Percentiles rank a stretch among this genome's conserved stretches.
These are phyloP conservation scores for Microdochium trichocladiopsis DNA, from an alignment of 2,329 filamentous ascomycete species.

Conservation along the genomic window DNA sequence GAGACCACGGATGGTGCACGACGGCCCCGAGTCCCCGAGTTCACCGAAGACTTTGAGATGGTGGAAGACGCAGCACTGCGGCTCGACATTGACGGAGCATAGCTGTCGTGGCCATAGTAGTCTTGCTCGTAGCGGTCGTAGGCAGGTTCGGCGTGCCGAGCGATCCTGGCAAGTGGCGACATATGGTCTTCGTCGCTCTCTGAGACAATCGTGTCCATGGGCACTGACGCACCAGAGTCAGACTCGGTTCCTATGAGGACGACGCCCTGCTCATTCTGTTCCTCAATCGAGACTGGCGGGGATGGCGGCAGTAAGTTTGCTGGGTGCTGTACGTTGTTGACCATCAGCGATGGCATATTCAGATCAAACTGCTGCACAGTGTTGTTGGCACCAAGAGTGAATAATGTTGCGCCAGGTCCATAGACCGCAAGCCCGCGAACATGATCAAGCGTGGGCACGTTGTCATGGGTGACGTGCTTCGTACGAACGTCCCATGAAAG, in stretches of 20 bases:
- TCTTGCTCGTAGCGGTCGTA: conserved; percentile 52
- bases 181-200: conserved; percentile 73
- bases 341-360: conserved; percentile 72
- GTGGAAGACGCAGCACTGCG: conserved; percentile 52
- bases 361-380: conserved; percentile 94
- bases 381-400: conserved; percentile 81
- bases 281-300: conserved; percentile 74
- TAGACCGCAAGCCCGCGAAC: conserved; percentile 80
- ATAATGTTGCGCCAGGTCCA: conserved; percentile 83
- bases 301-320: conserved; percentile 73
- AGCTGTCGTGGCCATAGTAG: conserved; percentile 56
- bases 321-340: conserved; percentile 81
- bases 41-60: conserved; percentile 44
- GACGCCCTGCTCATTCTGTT: conserved; percentile 49
- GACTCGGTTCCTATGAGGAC: conserved; percentile 47
- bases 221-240: conserved; percentile 38
- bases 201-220: conserved; percentile 52
- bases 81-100: conserved; percentile 46
- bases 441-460: conserved; percentile 76
- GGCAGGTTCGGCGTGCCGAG: conserved; percentile 58
- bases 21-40: conserved; percentile 42
- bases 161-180: conserved; percentile 69
- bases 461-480: conserved; percentile 90
- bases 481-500: conserved; percentile 95
- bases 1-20: conserved; percentile 46